Evolutionary conservation across 1,284 basidiomycete genomes (phyloP), one percentile per base, ranked within the genome.

Genomic region (Cryptococcus neoformans): DNA sequence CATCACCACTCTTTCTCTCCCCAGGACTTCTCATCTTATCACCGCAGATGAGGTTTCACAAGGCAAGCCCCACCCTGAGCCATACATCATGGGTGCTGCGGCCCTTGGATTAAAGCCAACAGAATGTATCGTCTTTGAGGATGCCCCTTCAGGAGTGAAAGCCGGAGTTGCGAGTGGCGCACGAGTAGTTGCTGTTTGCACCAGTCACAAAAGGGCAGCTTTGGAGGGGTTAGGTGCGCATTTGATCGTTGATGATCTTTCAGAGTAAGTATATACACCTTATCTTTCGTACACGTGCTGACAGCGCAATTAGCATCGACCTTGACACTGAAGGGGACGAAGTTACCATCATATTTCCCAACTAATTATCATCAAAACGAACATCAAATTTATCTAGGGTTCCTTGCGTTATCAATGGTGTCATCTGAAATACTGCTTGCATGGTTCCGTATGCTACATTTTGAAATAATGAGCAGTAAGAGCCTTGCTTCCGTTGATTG

Each of bases 1-100:
- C 21, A 79, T 91, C 38, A 67, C 81, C 44, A 81, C 81, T 37
- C 83, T 85, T 44, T 80, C 79, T 0, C 79, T 90, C n/a, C 81
- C 83, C 7, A 45, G 82, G 2, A 87, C 87, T 10, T 70, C 72
- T 9, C 73, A 83, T 6, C 79, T 87, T 54, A 81, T 91, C 59
- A 89, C 88, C 1, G 85, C 87, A 6, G 83, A 87, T 70, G 85
- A 90, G 68, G 88, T 90, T n/a, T 65, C 74, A 34, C 75, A 82
- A 56, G 90, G 90, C 44, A 92, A 92, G 76, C 90, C 90, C 16
- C 81, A 87, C 67, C 89, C 90, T 0, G 88, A 84, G 44, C 90
- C 90, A 28, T 92, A 91, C 73, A 61, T 78, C 11, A 67, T 65
- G 28, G 79, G 78, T 8, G 76, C 78, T 2, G 57, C 63, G 34